These are phyloP conservation scores for Lathyrus aphaca DNA, from an alignment of 306 rosid species.

Conservation along the genomic window DNA sequence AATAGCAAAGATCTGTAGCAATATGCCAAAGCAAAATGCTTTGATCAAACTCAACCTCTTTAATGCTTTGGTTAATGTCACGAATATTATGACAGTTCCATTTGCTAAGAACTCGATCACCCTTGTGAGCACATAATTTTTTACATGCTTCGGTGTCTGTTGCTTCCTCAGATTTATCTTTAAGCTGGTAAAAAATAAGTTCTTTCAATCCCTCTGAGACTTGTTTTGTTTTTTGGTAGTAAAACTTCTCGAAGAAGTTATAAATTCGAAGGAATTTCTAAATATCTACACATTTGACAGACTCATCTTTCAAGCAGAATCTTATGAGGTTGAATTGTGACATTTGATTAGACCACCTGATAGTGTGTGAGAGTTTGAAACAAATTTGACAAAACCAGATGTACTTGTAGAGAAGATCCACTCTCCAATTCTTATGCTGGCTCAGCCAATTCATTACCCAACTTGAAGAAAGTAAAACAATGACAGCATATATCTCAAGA, in stretches of 20 bases:
- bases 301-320: conserved; percentile 13
- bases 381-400: not conserved
- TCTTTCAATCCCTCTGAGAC: conserved; percentile 26
- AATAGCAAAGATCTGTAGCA: conserved; percentile 43
- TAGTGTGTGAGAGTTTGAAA: conserved; percentile 1
- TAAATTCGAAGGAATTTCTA: not conserved
- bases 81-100: not conserved
- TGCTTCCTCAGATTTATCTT: not conserved
- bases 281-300: not conserved
- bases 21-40: conserved; percentile 47
- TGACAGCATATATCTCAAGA: conserved; percentile 35
- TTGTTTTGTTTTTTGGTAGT: not conserved
- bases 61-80: not conserved
- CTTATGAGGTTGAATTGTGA: conserved; percentile 40
- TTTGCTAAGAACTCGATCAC: conserved; percentile 27
- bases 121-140: conserved; percentile 27
- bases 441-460: conserved; percentile 40
- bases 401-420: not conserved
- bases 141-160: not conserved
- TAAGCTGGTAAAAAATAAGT: conserved; percentile 36
- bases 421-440: not conserved
- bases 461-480: conserved; percentile 43
- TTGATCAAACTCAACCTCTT: conserved; percentile 12
- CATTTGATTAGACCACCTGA: conserved; percentile 40
- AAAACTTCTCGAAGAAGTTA: conserved; percentile 7